phyloP scores from a whole-genome alignment of 164 flowering plant genomes.

The Umbellularia californica region DNA sequence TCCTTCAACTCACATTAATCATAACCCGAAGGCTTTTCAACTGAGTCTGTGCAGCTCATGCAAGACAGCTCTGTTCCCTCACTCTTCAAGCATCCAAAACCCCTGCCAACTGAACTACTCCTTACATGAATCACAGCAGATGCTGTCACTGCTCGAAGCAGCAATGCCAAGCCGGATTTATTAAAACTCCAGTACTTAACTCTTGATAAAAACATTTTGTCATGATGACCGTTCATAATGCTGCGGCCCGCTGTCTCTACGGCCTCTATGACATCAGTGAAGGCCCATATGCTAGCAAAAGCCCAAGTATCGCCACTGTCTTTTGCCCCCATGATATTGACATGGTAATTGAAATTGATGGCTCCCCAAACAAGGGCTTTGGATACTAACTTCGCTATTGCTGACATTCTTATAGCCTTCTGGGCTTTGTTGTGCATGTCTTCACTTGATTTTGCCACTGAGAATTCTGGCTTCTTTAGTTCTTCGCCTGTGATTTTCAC shows the following conservation, averaged over 20 bases:
- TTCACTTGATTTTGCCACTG: background rate
- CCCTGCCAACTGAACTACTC: background rate
- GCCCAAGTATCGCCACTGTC: background rate
- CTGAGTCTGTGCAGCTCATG: background rate
- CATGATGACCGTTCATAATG: slow-evolving; percentile 1
- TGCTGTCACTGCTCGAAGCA: background rate
- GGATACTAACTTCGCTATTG: slow-evolving; percentile 12
- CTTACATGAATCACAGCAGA: background rate
- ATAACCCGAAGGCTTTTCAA: background rate
- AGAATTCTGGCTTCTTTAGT: background rate
- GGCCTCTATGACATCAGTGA: slow-evolving; percentile 17
- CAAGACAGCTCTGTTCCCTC: background rate
- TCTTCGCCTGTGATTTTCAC: background rate
- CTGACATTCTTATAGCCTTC: slow-evolving; percentile 15
- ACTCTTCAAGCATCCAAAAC: background rate
- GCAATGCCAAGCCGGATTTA: background rate
- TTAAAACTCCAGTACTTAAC: slow-evolving; percentile 2
- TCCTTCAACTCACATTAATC: background rate
- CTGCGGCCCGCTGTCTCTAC: slow-evolving; percentile 14
- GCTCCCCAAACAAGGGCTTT: slow-evolving; percentile 16
- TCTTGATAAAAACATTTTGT: background rate
- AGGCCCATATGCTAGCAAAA: slow-evolving; percentile 10
- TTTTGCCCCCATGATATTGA: background rate
- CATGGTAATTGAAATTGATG: slow-evolving; percentile 11
- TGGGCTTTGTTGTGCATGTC: background rate